Conservation (phyloP, 805 yeast genomes). For the Zygoascus tannicola region DNA sequence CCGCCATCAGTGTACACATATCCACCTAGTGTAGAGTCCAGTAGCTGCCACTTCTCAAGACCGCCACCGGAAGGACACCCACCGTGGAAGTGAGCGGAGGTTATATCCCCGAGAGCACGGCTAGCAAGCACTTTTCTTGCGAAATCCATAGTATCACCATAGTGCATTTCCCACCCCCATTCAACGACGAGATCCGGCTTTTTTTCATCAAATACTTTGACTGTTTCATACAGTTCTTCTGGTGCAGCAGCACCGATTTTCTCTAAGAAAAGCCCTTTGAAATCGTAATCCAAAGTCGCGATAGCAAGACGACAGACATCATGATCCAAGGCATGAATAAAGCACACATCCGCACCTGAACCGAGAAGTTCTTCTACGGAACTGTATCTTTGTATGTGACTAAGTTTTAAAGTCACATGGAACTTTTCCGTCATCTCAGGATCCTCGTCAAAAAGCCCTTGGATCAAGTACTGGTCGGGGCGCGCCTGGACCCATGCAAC, state of each 20-base stretch:
- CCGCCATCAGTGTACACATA: conserved; percentile 10
- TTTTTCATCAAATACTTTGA: neutral
- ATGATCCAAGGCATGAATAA: conserved; percentile 10
- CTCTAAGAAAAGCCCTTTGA: conserved; percentile 8
- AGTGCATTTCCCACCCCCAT: conserved; percentile 12
- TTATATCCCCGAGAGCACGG: conserved; percentile 5
- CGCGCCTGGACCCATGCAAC: conserved; percentile 6
- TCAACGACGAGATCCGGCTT: conserved; percentile 8
- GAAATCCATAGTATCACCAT: conserved; percentile 8
- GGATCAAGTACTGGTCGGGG: conserved; percentile 1
- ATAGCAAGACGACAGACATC: conserved; percentile 6
- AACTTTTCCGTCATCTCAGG: neutral
- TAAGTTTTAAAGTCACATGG: neutral
- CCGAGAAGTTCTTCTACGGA: conserved; percentile 1
- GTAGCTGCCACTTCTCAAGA: conserved; percentile 7
- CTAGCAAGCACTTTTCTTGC: conserved; percentile 5
- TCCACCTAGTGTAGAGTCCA: conserved; percentile 9
- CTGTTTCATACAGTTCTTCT: conserved; percentile 6
- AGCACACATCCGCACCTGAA: conserved; percentile 8
- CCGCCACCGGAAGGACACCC: conserved; percentile 10
- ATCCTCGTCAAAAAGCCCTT: conserved; percentile 5
- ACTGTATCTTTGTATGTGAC: neutral
- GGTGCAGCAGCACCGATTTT: conserved; percentile 7
- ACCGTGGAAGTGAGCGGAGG: conserved; percentile 10
- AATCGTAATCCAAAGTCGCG: conserved; percentile 4